Evolutionary conservation across 2,329 filamentous ascomycete genomes (phyloP).

Genomic region (Penicillium sp.): DNA sequence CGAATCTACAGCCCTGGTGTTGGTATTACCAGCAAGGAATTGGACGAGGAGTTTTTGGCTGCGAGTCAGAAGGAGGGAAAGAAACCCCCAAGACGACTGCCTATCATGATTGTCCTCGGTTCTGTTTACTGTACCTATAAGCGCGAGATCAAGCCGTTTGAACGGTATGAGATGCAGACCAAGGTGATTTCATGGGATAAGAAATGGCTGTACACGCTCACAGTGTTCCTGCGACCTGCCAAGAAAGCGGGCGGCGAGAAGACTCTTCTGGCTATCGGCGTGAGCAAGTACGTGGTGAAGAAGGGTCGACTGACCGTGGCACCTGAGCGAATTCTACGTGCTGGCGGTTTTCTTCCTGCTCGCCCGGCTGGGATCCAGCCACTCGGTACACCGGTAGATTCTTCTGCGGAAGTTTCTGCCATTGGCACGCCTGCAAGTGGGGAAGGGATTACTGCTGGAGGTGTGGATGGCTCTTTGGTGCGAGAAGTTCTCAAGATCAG

Average conservation of each 20-base stretch:
- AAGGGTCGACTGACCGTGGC: constrained; percentile 79
- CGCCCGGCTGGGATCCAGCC: constrained; percentile 59
- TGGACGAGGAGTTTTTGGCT: constrained; percentile 52
- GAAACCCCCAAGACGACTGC: constrained; percentile 48
- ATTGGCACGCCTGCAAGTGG: constrained; percentile 33
- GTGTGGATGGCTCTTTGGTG: constrained; percentile 37
- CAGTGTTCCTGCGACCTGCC: constrained; percentile 64
- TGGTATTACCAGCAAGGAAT: constrained; percentile 51
- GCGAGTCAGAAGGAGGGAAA: constrained; percentile 53
- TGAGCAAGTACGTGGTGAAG: constrained; percentile 83
- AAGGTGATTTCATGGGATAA: constrained; percentile 72
- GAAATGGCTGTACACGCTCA: constrained; percentile 78
- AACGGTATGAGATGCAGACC: constrained; percentile 72
- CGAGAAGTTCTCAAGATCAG: constrained; percentile 38
- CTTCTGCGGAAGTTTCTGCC: constrained; percentile 27
- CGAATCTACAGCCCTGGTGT: constrained; percentile 64
- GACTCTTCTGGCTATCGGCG: constrained; percentile 68
- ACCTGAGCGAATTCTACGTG: constrained; percentile 71
- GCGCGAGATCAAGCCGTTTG: constrained; percentile 69
- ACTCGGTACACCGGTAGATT: constrained; percentile 19
- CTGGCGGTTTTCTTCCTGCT: constrained; percentile 71
- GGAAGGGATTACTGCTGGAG: constrained; percentile 34
- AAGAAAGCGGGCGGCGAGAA: constrained; percentile 54
- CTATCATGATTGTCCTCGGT: constrained; percentile 68
- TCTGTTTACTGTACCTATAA: constrained; percentile 73